These are phyloP conservation scores for Oryza australiensis DNA, from an alignment of 176 grass and related monocot species.

Conservation along the genomic window DNA sequence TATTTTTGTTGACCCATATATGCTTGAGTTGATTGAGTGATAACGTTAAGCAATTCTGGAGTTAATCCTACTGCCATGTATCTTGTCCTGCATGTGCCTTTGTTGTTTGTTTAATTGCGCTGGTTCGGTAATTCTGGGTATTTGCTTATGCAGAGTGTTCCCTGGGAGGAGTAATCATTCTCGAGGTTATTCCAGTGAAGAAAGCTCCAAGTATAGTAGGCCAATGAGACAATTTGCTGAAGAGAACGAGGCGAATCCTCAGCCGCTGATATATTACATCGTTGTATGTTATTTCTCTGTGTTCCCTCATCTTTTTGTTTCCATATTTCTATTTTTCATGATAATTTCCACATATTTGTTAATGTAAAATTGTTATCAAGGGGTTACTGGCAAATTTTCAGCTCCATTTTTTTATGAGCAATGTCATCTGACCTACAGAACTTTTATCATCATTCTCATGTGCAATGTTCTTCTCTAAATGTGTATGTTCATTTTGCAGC, in stretches of 20 bases:
- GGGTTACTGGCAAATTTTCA: not conserved
- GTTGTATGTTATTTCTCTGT: constrained; percentile 53
- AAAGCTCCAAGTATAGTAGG: constrained; percentile 45
- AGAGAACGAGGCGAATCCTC: constrained; percentile 47
- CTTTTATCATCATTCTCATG: not conserved
- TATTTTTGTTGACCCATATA: not conserved
- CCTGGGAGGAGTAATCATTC: constrained; percentile 17
- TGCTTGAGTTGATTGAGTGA: not conserved
- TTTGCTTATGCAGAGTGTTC: constrained; percentile 31
- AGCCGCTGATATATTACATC: constrained; percentile 58
- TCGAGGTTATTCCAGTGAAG: constrained; percentile 51
- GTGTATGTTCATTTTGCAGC: constrained; percentile 62
- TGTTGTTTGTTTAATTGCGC: constrained; percentile 10
- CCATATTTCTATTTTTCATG: not conserved
- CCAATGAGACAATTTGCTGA: constrained; percentile 60
- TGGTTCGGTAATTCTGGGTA: not conserved
- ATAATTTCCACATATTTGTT: not conserved
- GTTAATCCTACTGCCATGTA: not conserved
- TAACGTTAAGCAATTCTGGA: constrained; percentile 1
- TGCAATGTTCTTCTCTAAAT: constrained; percentile 21
- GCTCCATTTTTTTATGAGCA: not conserved
- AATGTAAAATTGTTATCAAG: constrained; percentile 12
- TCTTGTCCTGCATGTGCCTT: not conserved
- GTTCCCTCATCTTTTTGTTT: constrained; percentile 23
- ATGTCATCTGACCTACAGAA: not conserved